Evolutionary conservation across 1,139 yeast genomes (phyloP).

Genomic region (Yamadazyma trypodendri): DNA sequence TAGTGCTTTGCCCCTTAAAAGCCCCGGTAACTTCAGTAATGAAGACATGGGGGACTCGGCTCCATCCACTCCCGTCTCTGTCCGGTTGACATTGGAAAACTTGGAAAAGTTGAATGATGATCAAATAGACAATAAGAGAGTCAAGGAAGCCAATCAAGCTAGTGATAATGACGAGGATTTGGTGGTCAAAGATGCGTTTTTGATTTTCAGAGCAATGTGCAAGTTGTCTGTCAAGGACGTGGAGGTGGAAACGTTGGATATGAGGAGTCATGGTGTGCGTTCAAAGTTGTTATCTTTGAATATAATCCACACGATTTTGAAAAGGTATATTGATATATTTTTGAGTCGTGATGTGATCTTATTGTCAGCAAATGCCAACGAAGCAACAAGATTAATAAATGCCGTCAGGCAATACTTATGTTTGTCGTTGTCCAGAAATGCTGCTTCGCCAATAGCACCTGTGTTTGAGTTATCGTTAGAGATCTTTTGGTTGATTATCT

Average conservation of each 20-base stretch:
- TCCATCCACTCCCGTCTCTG: conserved; percentile 11
- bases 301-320: conserved; percentile 80
- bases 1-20: conserved; percentile 19
- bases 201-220: conserved; percentile 92
- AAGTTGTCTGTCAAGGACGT: conserved; percentile 78
- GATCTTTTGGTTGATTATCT: conserved; percentile 85
- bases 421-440: conserved; percentile 81
- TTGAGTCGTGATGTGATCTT: conserved; percentile 63
- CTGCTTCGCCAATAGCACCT: conserved; percentile 88
- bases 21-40: conserved; percentile 17
- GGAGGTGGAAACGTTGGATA: conserved; percentile 73
- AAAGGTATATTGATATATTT: conserved; percentile 83
- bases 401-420: conserved; percentile 86
- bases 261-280: conserved; percentile 88
- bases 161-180: conserved; percentile 58
- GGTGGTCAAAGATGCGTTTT: conserved; percentile 84
- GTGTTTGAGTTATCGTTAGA: conserved; percentile 91
- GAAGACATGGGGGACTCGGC: conserved; percentile 19
- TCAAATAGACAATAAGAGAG: conserved; percentile 30
- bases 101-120: conserved; percentile 58
- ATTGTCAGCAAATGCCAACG: conserved; percentile 46
- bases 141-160: conserved; percentile 48
- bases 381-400: conserved; percentile 59
- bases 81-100: conserved; percentile 55
- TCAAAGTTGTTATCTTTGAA: conserved; percentile 88